These are phyloP conservation scores for Trichoderma brevicompactum DNA, from an alignment of 2,329 filamentous ascomycete species.

Conservation along the genomic window DNA sequence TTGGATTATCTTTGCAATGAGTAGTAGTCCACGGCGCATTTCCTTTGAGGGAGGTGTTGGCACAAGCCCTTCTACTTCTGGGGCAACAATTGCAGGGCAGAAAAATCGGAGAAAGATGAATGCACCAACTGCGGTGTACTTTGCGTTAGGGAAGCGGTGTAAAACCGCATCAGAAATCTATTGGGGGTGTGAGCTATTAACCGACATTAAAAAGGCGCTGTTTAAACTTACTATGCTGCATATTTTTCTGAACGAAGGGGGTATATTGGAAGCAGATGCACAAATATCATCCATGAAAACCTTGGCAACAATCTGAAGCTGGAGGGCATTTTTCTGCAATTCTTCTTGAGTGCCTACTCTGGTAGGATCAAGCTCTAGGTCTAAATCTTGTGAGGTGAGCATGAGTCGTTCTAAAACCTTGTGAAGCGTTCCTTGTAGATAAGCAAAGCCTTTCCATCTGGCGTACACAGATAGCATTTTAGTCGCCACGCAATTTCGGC, in stretches of 20 bases:
- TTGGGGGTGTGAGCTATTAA: not conserved
- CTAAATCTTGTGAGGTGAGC: constrained; percentile 67
- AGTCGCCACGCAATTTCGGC: constrained; percentile 72
- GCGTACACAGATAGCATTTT: constrained; percentile 74
- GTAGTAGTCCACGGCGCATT: constrained; percentile 68
- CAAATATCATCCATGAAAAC: constrained; percentile 75
- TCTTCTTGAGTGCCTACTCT: constrained; percentile 64
- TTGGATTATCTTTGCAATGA: constrained; percentile 73
- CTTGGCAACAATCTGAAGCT: constrained; percentile 69
- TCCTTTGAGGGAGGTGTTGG: constrained; percentile 65
- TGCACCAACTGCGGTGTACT: constrained; percentile 72
- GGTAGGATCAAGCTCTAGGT: constrained; percentile 69
- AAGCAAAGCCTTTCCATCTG: constrained; percentile 70
- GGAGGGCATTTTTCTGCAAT: constrained; percentile 67
- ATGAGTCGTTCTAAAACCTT: constrained; percentile 70
- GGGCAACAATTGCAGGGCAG: constrained; percentile 72
- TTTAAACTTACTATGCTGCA: constrained; percentile 62
- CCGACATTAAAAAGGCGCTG: no score
- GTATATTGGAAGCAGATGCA: constrained; percentile 64
- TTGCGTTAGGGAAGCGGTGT: constrained; percentile 67
- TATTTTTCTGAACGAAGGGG: constrained; percentile 67
- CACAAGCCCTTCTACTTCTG: constrained; percentile 69
- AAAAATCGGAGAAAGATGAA: constrained; percentile 75
- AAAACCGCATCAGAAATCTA: constrained; percentile 67
- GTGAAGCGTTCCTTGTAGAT: constrained; percentile 66